Conservation (phyloP, 768 basidiomycete genomes). For the Naematelia aurantialba region DNA sequence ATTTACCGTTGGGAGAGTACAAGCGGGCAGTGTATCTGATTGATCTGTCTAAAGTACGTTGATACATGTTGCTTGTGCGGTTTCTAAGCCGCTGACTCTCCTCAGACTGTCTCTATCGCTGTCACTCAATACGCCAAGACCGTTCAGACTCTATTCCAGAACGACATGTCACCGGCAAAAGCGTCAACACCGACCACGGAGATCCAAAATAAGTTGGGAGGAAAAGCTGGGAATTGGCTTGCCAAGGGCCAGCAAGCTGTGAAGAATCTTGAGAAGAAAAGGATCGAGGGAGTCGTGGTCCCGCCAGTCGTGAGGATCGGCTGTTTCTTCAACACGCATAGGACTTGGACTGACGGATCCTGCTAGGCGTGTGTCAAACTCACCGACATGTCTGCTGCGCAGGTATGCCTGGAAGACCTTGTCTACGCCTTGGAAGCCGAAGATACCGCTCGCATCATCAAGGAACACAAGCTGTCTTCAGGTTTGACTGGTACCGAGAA, state of each 20-base stretch:
- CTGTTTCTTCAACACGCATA: neutral
- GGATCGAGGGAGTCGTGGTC: slow-evolving; percentile 42
- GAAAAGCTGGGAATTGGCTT: slow-evolving; percentile 49
- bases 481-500: neutral
- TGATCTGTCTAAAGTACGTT: slow-evolving; percentile 46
- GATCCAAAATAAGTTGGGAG: slow-evolving; percentile 30
- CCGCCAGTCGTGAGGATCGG: slow-evolving; percentile 34
- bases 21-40: slow-evolving; percentile 47
- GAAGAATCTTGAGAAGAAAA: slow-evolving; percentile 45
- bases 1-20: slow-evolving; percentile 46
- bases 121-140: slow-evolving; percentile 45
- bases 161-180: slow-evolving; percentile 35
- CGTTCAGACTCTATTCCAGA: slow-evolving; percentile 43
- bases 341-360: neutral
- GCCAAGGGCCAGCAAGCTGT: slow-evolving; percentile 50
- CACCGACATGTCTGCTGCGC: slow-evolving; percentile 44
- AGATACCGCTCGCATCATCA: slow-evolving; percentile 43
- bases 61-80: neutral
- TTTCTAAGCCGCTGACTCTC: neutral
- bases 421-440: slow-evolving; percentile 45
- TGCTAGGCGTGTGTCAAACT: slow-evolving; percentile 48
- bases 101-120: slow-evolving; percentile 41
- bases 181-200: slow-evolving; percentile 26
- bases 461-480: slow-evolving; percentile 18
- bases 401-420: slow-evolving; percentile 41